Base-by-base conservation (phyloP, 495 filamentous ascomycete species). In the Cladorrhinum samala region DNA sequence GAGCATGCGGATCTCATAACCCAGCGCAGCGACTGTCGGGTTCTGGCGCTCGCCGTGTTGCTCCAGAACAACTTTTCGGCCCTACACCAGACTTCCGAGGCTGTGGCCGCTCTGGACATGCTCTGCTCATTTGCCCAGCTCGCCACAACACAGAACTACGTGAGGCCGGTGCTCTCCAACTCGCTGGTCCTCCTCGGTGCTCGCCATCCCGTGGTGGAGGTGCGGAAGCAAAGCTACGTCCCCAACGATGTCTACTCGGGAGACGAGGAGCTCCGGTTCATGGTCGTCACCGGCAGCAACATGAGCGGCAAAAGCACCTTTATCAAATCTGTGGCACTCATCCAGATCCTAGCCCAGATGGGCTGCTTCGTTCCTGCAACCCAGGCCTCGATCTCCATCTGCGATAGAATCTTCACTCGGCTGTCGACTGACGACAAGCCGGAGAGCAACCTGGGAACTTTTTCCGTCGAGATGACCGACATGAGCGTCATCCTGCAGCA, bases 301-400 rank as follows among this genome's bases (percentile, higher is more conserved):
- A 97, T 96, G 94, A 94, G 89, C 60, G 93, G 93, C n/a, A 96
- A 96, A 64, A 89, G 89, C 54, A 97, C 92, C 0, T 97, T 94
- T 70, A 95, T 97, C 62, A 84, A 89, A 53, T 85, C 83, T 6
- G 74, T 96, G 38, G 89, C 92, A 16, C 72, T 98, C 9, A 83
- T 92, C 66, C 79, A 84, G 23, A 79, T 98, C 45, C 93, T 98
- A 89, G 89, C 89, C 3, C 93, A 98, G 60, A 83, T 94, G 53
- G 93, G 93, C 23, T 89, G 83, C 58, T 98, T 93, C 67, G 85
- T 96, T 2, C 93, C 93, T 3, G 93, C 91, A 7, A 66, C 80
- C 21, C 91, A 86, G 62, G 93, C 91, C 2, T 81, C 84, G 0
- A 86, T 97, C 51, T 85, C 90, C 2, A 81, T 96, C 24, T 77